These are phyloP conservation scores for Fusarium metavorans DNA, from an alignment of 2,329 filamentous ascomycete species.

Conservation along the genomic window DNA sequence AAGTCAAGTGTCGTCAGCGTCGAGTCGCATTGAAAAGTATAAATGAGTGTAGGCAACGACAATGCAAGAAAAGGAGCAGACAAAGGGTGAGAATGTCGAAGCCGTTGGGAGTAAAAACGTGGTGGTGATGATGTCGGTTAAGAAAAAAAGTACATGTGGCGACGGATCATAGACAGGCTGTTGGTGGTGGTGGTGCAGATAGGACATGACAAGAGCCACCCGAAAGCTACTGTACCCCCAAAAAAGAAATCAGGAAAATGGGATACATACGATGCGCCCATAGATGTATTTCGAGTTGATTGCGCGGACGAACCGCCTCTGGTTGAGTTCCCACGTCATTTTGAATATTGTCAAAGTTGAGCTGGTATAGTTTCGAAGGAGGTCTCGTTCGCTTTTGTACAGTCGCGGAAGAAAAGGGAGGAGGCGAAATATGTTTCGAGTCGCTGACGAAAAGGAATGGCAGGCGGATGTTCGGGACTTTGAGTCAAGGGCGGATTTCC, in stretches of 20 bases:
- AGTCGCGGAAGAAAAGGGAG: neutral
- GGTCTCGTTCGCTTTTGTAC: neutral
- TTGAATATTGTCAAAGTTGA: neutral
- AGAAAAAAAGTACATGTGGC: slow-evolving; percentile 34
- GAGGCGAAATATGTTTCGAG: neutral
- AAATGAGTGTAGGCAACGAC: neutral
- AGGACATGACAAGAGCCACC: neutral
- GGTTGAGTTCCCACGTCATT: slow-evolving; percentile 40
- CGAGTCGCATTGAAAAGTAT: slow-evolving; percentile 29
- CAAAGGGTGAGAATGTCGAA: neutral
- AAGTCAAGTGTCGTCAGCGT: slow-evolving; percentile 34
- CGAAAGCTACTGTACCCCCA: neutral
- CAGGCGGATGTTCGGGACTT: slow-evolving; percentile 9
- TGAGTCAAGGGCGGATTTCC: slow-evolving; percentile 24
- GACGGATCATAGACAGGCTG: slow-evolving; percentile 37
- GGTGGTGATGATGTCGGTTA: slow-evolving; percentile 14
- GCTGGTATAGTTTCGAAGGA: neutral
- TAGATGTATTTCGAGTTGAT: slow-evolving; percentile 42
- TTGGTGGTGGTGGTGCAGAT: neutral
- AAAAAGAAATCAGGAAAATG: neutral
- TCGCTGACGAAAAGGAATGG: slow-evolving; percentile 29
- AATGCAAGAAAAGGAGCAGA: neutral
- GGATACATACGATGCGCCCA: slow-evolving; percentile 36
- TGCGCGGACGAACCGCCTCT: slow-evolving; percentile 38
- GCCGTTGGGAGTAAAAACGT: slow-evolving; percentile 2